Base-by-base conservation (phyloP, 139 green algal genomes). In the Haematococcus lacustris region DNA sequence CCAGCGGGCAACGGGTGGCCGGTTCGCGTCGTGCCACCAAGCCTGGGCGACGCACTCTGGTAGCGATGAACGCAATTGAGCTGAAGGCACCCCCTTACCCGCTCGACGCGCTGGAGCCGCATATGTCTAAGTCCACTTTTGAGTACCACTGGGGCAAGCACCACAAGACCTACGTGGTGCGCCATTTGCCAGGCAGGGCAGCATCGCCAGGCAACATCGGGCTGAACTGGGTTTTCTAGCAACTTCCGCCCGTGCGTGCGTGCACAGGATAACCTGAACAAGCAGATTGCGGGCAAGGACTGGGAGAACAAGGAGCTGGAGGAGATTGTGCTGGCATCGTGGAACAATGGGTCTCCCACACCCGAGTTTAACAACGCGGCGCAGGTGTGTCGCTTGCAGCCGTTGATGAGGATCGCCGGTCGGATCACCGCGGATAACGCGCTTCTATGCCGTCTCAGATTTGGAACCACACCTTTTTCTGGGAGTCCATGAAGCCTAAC, bases 381-480 rank as follows among this genome's bases (percentile, higher is more conserved):
- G 0, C 85, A 90, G 80, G 79, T 85, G n/a, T 17, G 72, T 3
- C 23, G 71, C 35, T n/a, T n/a, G n/a, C n/a, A n/a, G n/a, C n/a
- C n/a, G n/a, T n/a, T n/a, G n/a, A n/a, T n/a, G n/a, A n/a, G n/a
- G n/a, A n/a, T n/a, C n/a, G n/a, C n/a, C n/a, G n/a, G n/a, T n/a
- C n/a, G n/a, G n/a, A n/a, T n/a, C n/a, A n/a, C n/a, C n/a, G n/a
- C n/a, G n/a, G n/a, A n/a, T n/a, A n/a, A n/a, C n/a, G n/a, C n/a
- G n/a, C n/a, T n/a, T n/a, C n/a, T n/a, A 57, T 57, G 37, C 37
- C 32, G 21, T 51, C 51, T 34, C 89, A 96, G 85, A 71, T 90
- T 33, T 93, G 91, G 83, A 98, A 98, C 87, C 93, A 98, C 85
- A 89, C 87, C 37, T 98, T 98, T 79, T 98, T 96, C 88, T 98